Percentiles rank a stretch among this genome's conserved stretches.
These are phyloP conservation scores for Annulohypoxylon bovei DNA, from an alignment of 495 filamentous ascomycete species.

Conservation along the genomic window DNA sequence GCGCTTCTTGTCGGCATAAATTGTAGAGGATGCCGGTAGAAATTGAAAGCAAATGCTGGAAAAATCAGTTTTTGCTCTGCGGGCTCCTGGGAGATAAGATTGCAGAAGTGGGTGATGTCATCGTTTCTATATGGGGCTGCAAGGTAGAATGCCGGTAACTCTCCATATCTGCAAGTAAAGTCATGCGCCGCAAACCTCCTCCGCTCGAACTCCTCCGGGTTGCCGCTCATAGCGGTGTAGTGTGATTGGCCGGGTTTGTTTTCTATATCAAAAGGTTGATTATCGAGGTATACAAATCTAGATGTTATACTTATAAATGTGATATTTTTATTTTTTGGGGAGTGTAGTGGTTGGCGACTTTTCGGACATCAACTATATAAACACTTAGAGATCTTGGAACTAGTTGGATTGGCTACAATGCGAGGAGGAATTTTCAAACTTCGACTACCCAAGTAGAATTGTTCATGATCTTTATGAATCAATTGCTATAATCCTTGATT, in stretches of 20 bases:
- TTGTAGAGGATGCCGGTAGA: conserved; percentile 4
- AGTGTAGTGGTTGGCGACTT: too few relatives aligned
- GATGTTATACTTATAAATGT: too few relatives aligned
- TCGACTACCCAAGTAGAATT: too few relatives aligned
- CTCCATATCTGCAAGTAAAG: conserved; percentile 21
- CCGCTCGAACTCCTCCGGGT: not conserved
- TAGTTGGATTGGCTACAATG: too few relatives aligned
- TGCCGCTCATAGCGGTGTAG: conserved; percentile 13
- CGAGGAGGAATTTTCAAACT: not conserved
- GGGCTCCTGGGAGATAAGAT: conserved; percentile 11
- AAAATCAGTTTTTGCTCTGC: not conserved
- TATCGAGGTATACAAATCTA: too few relatives aligned
- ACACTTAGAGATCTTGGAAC: too few relatives aligned
- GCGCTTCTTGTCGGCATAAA: conserved; percentile 35
- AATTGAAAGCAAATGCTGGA: conserved; percentile 34
- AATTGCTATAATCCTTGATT: too few relatives aligned
- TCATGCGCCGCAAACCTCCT: conserved; percentile 29
- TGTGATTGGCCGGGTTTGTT: not conserved
- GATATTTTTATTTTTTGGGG: too few relatives aligned
- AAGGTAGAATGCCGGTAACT: conserved; percentile 15
- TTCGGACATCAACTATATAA: too few relatives aligned
- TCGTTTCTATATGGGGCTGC: conserved; percentile 16
- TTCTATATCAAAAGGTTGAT: not conserved
- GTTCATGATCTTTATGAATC: too few relatives aligned
- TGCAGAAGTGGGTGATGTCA: conserved; percentile 31